Percentiles rank a stretch among this genome's conserved stretches.
These are phyloP conservation scores for Fusarium annulatum DNA, from an alignment of 2,329 filamentous ascomycete genomes.

Conservation along the genomic window DNA sequence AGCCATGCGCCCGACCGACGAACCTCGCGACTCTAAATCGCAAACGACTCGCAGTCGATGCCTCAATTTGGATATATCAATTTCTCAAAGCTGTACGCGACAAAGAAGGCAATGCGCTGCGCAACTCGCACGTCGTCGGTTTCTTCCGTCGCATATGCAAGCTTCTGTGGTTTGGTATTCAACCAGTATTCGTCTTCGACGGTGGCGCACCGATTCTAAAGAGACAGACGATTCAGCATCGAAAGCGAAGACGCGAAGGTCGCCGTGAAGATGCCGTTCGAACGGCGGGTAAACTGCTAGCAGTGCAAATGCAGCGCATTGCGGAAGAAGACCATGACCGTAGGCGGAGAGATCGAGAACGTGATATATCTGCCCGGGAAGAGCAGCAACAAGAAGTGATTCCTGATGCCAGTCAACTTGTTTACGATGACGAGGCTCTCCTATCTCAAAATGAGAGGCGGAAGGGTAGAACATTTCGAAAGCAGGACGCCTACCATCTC, in stretches of 20 bases:
- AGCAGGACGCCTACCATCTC: constrained; percentile 94
- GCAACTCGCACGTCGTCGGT: constrained; percentile 94
- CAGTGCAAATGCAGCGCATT: constrained; percentile 90
- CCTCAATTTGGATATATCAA: constrained; percentile 99
- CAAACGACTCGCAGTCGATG: constrained; percentile 95
- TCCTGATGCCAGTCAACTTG: constrained; percentile 74
- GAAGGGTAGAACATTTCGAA: constrained; percentile 82
- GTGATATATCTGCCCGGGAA: constrained; percentile 53
- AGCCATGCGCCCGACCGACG: constrained; percentile 94
- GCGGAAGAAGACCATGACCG: constrained; percentile 86
- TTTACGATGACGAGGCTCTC: constrained; percentile 91
- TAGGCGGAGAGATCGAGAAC: constrained; percentile 62
- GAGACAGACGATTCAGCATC: constrained; percentile 84
- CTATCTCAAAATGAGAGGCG: constrained; percentile 82
- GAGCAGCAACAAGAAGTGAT: constrained; percentile 72
- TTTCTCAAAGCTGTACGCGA: constrained; percentile 99
- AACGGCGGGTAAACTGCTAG: constrained; percentile 91
- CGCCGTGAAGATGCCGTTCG: constrained; percentile 90
- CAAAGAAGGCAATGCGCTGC: constrained; percentile 95
- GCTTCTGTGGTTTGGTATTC: constrained; percentile 94
- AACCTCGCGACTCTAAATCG: constrained; percentile 96
- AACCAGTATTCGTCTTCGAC: constrained; percentile 97
- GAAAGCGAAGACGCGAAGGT: constrained; percentile 85
- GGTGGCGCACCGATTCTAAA: constrained; percentile 93
- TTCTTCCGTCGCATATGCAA: constrained; percentile 99